Percentiles rank a stretch among this genome's conserved stretches.
These are phyloP conservation scores for Stentor coeruleus DNA, from an alignment of 73 alveolate genomes.

Conservation along the genomic window DNA sequence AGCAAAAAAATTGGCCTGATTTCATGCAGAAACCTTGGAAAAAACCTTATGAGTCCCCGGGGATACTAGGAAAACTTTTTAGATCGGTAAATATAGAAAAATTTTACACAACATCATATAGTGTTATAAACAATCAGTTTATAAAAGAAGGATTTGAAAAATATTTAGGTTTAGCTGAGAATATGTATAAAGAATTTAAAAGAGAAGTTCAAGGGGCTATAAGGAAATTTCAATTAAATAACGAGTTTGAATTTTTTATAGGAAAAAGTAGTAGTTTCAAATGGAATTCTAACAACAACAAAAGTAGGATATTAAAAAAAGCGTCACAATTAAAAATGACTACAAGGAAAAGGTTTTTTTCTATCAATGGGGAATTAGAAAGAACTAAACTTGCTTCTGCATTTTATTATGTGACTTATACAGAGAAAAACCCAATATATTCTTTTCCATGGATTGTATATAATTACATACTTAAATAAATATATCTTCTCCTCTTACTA, in stretches of 20 bases:
- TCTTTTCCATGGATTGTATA: conserved; percentile 10
- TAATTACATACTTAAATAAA: no score
- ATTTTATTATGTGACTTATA: background rate
- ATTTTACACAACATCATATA: no score
- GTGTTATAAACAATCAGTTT: background rate
- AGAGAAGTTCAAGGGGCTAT: background rate
- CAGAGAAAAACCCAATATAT: background rate
- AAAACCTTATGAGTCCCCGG: conserved; percentile 28
- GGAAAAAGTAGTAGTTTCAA: background rate
- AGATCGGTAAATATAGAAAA: conserved; percentile 26
- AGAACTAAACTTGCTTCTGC: background rate
- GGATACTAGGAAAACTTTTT: conserved; percentile 55
- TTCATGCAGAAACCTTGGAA: conserved; percentile 29
- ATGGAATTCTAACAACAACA: background rate
- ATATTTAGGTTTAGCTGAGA: background rate
- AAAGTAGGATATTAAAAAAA: background rate
- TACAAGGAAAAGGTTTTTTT: background rate
- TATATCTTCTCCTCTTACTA: no score
- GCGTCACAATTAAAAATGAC: background rate
- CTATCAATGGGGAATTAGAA: background rate
- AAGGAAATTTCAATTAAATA: background rate
- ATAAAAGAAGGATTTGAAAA: background rate
- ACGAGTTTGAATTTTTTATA: background rate
- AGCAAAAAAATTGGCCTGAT: conserved; percentile 52
- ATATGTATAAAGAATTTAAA: background rate